Evolutionary conservation across 352 stramenopile genomes (phyloP).

Genomic region (Phytopythium oedochilum): DNA sequence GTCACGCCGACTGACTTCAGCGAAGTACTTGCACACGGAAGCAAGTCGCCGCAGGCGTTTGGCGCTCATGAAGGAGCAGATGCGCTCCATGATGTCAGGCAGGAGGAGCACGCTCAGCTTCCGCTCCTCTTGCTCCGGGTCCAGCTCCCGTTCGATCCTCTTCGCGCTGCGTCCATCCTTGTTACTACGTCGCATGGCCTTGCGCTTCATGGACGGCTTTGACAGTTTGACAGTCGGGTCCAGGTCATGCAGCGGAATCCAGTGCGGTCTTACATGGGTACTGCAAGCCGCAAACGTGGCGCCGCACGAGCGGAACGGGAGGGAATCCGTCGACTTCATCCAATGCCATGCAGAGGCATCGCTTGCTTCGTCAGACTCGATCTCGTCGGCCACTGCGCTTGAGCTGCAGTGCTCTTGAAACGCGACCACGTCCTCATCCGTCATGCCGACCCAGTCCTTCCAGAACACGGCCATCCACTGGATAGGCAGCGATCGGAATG

Average conservation of each 20-base stretch:
- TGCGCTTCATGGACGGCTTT: not conserved
- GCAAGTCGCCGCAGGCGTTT: slow-evolving; percentile 62
- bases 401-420: slow-evolving; percentile 30
- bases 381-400: slow-evolving; percentile 9
- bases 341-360: not conserved
- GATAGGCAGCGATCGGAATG: slow-evolving; percentile 21
- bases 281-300: not conserved
- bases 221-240: not conserved
- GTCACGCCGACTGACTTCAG: slow-evolving; percentile 21
- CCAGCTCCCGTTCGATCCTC: slow-evolving; percentile 1
- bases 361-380: not conserved
- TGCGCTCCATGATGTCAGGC: slow-evolving; percentile 58
- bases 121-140: slow-evolving; percentile 31
- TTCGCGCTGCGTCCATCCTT: slow-evolving; percentile 7
- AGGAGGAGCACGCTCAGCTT: slow-evolving; percentile 48
- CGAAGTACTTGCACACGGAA: slow-evolving; percentile 44
- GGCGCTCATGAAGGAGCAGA: slow-evolving; percentile 67
- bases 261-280: not conserved
- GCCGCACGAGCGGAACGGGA: not conserved
- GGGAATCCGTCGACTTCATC: not conserved
- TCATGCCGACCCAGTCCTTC: slow-evolving; percentile 45
- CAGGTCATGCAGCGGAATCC: not conserved
- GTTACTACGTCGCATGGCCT: slow-evolving; percentile 11
- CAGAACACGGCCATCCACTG: slow-evolving; percentile 49
- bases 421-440: slow-evolving; percentile 26